phyloP scores from a whole-genome alignment of 2,329 filamentous ascomycete species.

The Colletotrichum magnum region DNA sequence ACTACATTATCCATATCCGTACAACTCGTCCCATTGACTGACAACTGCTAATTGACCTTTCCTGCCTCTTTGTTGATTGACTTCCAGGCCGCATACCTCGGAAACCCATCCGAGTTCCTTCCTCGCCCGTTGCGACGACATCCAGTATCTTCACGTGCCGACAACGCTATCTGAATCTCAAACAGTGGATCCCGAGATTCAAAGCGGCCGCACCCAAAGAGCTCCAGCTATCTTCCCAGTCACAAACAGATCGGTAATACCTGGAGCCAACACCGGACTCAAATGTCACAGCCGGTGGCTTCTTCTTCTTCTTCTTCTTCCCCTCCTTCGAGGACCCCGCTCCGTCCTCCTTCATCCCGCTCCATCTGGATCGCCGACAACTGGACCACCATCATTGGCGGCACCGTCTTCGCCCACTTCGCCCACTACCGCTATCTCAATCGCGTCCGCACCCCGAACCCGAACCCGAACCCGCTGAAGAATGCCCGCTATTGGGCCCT shows the following conservation, averaged over 20 bases:
- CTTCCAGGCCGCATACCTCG: not conserved
- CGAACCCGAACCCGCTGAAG: slow-evolving; percentile 39
- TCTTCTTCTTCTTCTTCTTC: slow-evolving; percentile 8
- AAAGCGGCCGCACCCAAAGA: not conserved
- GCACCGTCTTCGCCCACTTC: slow-evolving; percentile 36
- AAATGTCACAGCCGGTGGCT: slow-evolving; percentile 4
- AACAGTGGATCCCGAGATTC: not conserved
- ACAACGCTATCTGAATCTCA: not conserved
- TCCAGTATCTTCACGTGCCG: not conserved
- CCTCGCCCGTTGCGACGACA: no score
- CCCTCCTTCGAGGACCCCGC: slow-evolving; percentile 26
- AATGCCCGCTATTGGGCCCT: slow-evolving; percentile 42
- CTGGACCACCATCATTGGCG: slow-evolving; percentile 39
- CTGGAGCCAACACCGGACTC: not conserved
- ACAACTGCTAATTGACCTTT: not conserved
- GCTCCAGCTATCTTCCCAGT: not conserved
- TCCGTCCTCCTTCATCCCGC: slow-evolving; percentile 29
- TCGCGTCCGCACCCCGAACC: slow-evolving; percentile 33
- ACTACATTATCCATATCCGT: no score
- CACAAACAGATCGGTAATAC: not conserved
- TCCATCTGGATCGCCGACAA: slow-evolving; percentile 41
- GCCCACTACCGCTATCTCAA: slow-evolving; percentile 41
- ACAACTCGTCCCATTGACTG: not conserved
- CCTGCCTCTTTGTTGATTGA: not conserved
- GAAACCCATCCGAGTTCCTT: no score